Evolutionary conservation across 2,329 filamentous ascomycete genomes (phyloP).

Genomic region (Hymenoscyphus infarciens): DNA sequence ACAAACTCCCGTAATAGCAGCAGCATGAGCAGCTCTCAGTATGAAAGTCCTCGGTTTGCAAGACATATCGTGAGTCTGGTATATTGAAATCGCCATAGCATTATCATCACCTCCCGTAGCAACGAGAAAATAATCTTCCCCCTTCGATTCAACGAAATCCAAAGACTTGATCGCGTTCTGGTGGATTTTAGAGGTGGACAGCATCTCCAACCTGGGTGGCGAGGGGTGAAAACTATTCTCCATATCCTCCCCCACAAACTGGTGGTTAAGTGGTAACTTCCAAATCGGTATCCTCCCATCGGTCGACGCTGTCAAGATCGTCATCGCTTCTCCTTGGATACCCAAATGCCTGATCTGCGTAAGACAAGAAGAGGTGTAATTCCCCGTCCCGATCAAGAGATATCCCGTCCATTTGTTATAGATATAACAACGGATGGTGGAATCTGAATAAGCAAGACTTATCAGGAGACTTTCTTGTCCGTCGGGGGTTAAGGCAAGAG

Average conservation of each 20-base stretch:
- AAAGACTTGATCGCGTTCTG: conserved; percentile 76
- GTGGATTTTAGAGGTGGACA: conserved; percentile 53
- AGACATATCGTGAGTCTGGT: conserved; percentile 22
- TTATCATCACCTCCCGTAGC: conserved; percentile 88
- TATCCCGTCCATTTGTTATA: conserved; percentile 44
- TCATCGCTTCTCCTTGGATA: conserved; percentile 39
- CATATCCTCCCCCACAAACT: not conserved
- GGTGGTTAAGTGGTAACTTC: conserved; percentile 27
- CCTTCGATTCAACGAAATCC: conserved; percentile 41
- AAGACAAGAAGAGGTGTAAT: conserved; percentile 71
- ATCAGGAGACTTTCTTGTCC: conserved; percentile 46
- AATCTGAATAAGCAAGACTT: conserved; percentile 79
- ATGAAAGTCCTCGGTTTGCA: conserved; percentile 25
- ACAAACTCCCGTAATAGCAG: conserved; percentile 60
- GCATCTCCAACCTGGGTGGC: conserved; percentile 7
- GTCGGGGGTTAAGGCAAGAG: conserved; percentile 5
- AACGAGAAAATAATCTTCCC: conserved; percentile 43
- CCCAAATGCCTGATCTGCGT: conserved; percentile 53
- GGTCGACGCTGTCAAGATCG: conserved; percentile 68
- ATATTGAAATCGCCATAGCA: conserved; percentile 59
- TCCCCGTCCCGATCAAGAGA: conserved; percentile 48
- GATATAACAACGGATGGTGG: conserved; percentile 61
- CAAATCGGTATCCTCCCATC: conserved; percentile 73
- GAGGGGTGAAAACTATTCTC: not conserved
- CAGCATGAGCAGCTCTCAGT: conserved; percentile 62